Evolutionary conservation across 768 basidiomycete species (phyloP), one percentile per base, ranked within the genome.

Genomic region (Coprinopsis marcescibilis): DNA sequence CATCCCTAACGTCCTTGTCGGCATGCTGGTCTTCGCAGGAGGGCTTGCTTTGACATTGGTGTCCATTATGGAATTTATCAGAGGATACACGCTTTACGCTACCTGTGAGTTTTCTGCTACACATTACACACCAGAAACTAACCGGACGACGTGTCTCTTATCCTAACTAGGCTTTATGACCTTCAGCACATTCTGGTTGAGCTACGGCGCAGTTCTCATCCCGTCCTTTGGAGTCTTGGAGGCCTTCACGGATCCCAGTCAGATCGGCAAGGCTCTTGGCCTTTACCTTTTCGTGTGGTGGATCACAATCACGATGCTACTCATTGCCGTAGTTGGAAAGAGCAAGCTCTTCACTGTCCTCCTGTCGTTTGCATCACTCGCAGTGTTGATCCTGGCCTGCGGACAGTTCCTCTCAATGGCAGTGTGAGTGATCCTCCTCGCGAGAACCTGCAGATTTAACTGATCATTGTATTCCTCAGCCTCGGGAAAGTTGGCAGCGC

Each of bases 251-350:
- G 42, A 26, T 4, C 34, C 32, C 7, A 17, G 34, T 13, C 42
- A 49, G 14, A 37, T 49, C 24, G 42, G 42, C 14, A 30, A 20
- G 21, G 48, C 48, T 1, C n/a, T 49, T 19, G 48, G 48, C 6
- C 27, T 49, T 4, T 49, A 49, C 27, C 48, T 49, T 27, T 49
- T 49, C 26, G 48, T 49, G n/a, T 49, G 48, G 48, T 49, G 43
- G 34, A 49, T 49, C 34, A 49, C 48, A 12, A 49, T 49, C 34
- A 49, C 48, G n/a, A 43, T 41, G 40, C 43, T 49, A 33, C 30
- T 49, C 23, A 43, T 43, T 20, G n/a, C 42, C 6, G 48, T 49
- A 24, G 39, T 49, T 32, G 48, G 48, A 36, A 43, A 44, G 36
- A 49, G 48, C 48, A 36, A 25, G 13, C 32, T 49, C 17, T 49